Evolutionary conservation across 2,329 filamentous ascomycete species (phyloP).

Genomic region (Scorias spongiosa): DNA sequence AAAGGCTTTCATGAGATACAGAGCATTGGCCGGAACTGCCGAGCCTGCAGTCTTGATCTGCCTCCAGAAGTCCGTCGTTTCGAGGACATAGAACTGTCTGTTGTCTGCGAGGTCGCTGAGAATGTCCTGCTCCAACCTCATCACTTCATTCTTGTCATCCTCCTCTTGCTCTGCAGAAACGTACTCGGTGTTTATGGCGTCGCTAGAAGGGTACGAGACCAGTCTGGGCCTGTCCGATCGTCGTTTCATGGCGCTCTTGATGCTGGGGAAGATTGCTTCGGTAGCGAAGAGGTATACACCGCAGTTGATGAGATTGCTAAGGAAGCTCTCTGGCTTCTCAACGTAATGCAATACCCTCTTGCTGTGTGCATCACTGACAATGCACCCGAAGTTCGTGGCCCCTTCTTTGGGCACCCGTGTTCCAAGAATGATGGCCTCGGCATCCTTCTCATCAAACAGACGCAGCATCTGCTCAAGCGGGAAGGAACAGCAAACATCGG

Average conservation of each 20-base stretch:
- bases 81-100: constrained; percentile 95
- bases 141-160: constrained; percentile 66
- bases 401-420: constrained; percentile 83
- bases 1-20: constrained; percentile 89
- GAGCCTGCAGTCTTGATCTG: constrained; percentile 99
- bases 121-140: constrained; percentile 94
- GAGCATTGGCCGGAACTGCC: constrained; percentile 86
- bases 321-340: constrained; percentile 95
- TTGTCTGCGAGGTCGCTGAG: constrained; percentile 88
- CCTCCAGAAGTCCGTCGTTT: constrained; percentile 98
- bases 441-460: constrained; percentile 86
- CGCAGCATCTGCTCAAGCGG: constrained; percentile 90
- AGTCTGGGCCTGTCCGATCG: constrained; percentile 81
- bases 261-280: constrained; percentile 91
- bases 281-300: constrained; percentile 96
- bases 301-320: constrained; percentile 98
- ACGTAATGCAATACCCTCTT: constrained; percentile 97
- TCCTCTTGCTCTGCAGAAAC: constrained; percentile 48
- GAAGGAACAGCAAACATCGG: constrained; percentile 97
- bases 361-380: constrained; percentile 85
- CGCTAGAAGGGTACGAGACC: constrained; percentile 87
- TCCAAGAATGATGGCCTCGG: constrained; percentile 89
- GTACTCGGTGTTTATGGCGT: constrained; percentile 61
- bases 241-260: constrained; percentile 87
- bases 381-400: constrained; percentile 93